Percentiles rank a stretch among this genome's conserved stretches.
Evolutionary conservation across 73 alveolate species (phyloP).

Genomic region (Paramecium biaurelia): DNA sequence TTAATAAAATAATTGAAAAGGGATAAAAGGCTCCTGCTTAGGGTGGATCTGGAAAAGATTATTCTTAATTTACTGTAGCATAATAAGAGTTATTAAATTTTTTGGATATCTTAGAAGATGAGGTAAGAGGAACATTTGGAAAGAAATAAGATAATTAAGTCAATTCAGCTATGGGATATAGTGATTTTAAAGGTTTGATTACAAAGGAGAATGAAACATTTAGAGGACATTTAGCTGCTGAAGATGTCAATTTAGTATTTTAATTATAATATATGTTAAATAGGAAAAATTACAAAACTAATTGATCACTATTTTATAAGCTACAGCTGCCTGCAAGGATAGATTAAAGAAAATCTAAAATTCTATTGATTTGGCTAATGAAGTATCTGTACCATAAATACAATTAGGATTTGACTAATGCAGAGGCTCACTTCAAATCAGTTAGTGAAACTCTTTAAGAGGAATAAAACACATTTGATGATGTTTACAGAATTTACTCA

Average conservation of each 20-base stretch:
- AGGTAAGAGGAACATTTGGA: conserved; percentile 17
- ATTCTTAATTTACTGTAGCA: neutral
- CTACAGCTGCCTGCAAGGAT: conserved; percentile 32
- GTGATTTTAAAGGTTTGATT: conserved; percentile 41
- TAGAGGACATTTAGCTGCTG: conserved; percentile 36
- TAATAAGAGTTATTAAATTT: conserved; percentile 24
- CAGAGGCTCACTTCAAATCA: neutral
- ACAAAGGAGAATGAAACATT: conserved; percentile 17
- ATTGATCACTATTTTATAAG: conserved; percentile 48
- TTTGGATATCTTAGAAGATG: conserved; percentile 5
- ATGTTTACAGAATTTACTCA: conserved; percentile 47
- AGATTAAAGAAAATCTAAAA: conserved; percentile 32
- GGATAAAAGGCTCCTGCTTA: conserved; percentile 27
- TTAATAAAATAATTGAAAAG: conserved; percentile 6
- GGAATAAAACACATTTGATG: conserved; percentile 29
- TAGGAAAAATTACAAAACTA: conserved; percentile 36
- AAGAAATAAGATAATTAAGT: conserved; percentile 18
- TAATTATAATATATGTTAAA: neutral
- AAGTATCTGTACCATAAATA: neutral
- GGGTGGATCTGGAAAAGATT: conserved; percentile 5
- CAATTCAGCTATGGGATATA: conserved; percentile 48
- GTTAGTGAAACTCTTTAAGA: conserved; percentile 16
- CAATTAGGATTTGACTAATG: neutral
- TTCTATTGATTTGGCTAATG: conserved; percentile 40
- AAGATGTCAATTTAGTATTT: neutral